phyloP scores from a whole-genome alignment of 1,139 yeast genomes.

The Sugiyamaella castrensis region DNA sequence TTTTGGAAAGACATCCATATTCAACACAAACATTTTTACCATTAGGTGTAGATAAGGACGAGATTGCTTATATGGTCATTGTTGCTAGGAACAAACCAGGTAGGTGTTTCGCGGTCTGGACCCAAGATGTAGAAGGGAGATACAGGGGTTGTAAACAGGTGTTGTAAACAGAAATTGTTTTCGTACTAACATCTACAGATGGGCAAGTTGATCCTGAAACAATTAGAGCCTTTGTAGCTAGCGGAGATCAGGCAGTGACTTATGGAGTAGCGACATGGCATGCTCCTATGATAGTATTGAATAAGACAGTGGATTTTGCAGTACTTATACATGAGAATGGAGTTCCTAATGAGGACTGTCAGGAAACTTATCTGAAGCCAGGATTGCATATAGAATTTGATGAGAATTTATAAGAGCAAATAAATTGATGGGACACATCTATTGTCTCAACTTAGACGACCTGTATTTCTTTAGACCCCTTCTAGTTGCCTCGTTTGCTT shows the following conservation, averaged over 20 bases:
- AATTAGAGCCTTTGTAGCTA: conserved; percentile 66
- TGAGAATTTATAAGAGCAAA: conserved; percentile 3
- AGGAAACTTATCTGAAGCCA: conserved; percentile 71
- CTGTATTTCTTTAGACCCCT: no score
- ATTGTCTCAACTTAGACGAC: no score
- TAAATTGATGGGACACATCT: no score
- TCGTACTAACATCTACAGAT: conserved; percentile 54
- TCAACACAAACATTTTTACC: conserved; percentile 92
- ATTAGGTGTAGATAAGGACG: conserved; percentile 59
- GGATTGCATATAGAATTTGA: conserved; percentile 14
- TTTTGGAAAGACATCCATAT: conserved; percentile 84
- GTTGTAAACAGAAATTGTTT: no score
- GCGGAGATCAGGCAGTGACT: conserved; percentile 84
- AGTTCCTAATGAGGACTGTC: conserved; percentile 73
- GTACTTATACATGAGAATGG: conserved; percentile 84
- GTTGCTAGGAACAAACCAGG: conserved; percentile 58
- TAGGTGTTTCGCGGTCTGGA: no score
- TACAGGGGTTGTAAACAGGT: no score
- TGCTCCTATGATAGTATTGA: conserved; percentile 86
- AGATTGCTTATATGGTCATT: conserved; percentile 68
- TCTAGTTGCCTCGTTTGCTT: no score
- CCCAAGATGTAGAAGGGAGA: no score
- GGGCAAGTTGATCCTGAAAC: conserved; percentile 60
- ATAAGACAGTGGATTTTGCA: conserved; percentile 65
- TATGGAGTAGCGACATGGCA: conserved; percentile 83